phyloP scores from a whole-genome alignment of 352 stramenopile genomes.

The Globisporangium heterothallicum region DNA sequence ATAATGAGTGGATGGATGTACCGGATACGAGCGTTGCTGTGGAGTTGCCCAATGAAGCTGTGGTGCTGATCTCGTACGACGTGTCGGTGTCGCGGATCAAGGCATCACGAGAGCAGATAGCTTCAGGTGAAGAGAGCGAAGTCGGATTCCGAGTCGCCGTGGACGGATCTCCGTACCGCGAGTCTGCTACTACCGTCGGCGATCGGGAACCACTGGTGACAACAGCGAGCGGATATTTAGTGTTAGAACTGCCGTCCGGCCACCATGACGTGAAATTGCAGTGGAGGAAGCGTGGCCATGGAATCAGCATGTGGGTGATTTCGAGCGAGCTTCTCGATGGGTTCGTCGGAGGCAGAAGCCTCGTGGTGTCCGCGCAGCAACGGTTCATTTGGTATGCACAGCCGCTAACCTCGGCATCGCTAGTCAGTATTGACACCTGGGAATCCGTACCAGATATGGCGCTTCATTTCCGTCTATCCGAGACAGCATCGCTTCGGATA shows the following conservation, averaged over 20 bases:
- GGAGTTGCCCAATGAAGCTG: slow-evolving; percentile 49
- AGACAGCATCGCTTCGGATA: slow-evolving; percentile 44
- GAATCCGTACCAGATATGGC: slow-evolving; percentile 50
- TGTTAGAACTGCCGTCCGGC: slow-evolving; percentile 44
- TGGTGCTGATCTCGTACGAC: slow-evolving; percentile 68
- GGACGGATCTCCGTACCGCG: slow-evolving; percentile 47
- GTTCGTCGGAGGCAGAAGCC: slow-evolving; percentile 53
- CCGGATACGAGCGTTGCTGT: slow-evolving; percentile 39
- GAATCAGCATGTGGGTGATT: slow-evolving; percentile 53
- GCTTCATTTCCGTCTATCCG: slow-evolving; percentile 40
- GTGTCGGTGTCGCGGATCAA: slow-evolving; percentile 48
- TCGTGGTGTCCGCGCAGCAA: slow-evolving; percentile 63
- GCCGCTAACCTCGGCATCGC: slow-evolving; percentile 29
- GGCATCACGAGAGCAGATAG: slow-evolving; percentile 5
- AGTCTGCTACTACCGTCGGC: slow-evolving; percentile 60
- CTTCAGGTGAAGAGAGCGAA: slow-evolving; percentile 31
- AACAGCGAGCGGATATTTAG: slow-evolving; percentile 51
- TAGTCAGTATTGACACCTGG: slow-evolving; percentile 50
- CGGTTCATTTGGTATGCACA: slow-evolving; percentile 65
- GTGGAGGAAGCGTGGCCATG: slow-evolving; percentile 56
- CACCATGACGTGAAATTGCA: slow-evolving; percentile 51
- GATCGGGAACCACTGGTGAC: slow-evolving; percentile 50
- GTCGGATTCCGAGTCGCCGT: slow-evolving; percentile 58
- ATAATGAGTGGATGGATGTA: slow-evolving; percentile 51
- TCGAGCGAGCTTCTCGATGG: slow-evolving; percentile 56